Evolutionary conservation across 129 eudicot species (phyloP).

Genomic region (Silybum marianum): DNA sequence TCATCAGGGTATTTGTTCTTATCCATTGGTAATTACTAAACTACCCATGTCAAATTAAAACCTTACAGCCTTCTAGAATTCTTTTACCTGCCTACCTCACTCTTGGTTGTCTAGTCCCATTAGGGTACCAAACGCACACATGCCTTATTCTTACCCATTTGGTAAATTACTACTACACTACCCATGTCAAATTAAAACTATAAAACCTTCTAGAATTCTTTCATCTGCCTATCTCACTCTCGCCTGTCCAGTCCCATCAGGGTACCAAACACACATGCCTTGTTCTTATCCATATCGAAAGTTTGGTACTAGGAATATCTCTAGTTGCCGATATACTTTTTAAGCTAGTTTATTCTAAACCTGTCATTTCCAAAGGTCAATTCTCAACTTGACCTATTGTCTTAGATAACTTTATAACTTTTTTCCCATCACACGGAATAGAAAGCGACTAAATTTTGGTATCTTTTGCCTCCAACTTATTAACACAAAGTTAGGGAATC

Average conservation of each 20-base stretch:
- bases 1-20: no score
- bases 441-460: background rate
- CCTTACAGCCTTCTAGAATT: background rate
- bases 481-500: background rate
- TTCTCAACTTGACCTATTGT: background rate
- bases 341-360: background rate
- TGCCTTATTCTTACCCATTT: background rate
- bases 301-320: background rate
- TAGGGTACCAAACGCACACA: background rate
- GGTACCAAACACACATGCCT: constrained; percentile 1
- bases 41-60: no score
- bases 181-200: no score
- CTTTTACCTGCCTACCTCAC: background rate
- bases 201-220: background rate
- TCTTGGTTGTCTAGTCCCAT: background rate
- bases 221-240: background rate
- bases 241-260: background rate
- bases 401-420: background rate
- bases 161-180: no score
- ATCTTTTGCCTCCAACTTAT: background rate
- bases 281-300: background rate
- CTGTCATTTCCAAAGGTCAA: background rate
- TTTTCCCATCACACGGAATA: background rate
- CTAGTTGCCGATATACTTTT: background rate
- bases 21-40: background rate